A percentile compares a stretch with the other conserved stretches of the same genome.
phyloP scores from a whole-genome alignment of 148 eudicot genomes.

The Talinum fruticosum region DNA sequence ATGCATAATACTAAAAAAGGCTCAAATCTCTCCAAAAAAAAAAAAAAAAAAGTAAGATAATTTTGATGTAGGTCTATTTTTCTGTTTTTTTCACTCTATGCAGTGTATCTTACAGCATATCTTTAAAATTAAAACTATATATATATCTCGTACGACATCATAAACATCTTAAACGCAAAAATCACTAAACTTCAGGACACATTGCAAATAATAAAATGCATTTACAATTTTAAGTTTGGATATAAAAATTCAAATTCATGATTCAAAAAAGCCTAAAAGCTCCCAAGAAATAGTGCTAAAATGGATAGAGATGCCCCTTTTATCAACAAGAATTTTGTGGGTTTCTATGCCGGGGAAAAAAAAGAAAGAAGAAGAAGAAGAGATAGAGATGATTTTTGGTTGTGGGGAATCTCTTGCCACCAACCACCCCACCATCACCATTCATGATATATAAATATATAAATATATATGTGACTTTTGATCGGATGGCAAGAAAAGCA shows the following conservation, averaged over 20 bases:
- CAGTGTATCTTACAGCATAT: no score
- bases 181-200: background rate
- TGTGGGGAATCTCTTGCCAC: background rate
- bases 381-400: background rate
- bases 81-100: no score
- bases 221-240: no score
- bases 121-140: no score
- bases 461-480: background rate
- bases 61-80: no score
- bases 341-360: background rate
- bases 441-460: background rate
- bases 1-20: no score
- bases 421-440: background rate
- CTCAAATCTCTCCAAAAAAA: no score
- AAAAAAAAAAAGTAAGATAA: no score
- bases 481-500: background rate
- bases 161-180: no score
- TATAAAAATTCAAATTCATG: no score
- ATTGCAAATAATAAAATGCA: background rate
- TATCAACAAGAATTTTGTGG: background rate
- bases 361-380: background rate
- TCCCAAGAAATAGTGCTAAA: background rate
- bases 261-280: background rate
- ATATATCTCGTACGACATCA: no score
- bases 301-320: background rate